Evolutionary conservation across 305 asterid genomes (phyloP), one percentile per base, ranked within the genome.

Genomic region (Rubia tinctorum): DNA sequence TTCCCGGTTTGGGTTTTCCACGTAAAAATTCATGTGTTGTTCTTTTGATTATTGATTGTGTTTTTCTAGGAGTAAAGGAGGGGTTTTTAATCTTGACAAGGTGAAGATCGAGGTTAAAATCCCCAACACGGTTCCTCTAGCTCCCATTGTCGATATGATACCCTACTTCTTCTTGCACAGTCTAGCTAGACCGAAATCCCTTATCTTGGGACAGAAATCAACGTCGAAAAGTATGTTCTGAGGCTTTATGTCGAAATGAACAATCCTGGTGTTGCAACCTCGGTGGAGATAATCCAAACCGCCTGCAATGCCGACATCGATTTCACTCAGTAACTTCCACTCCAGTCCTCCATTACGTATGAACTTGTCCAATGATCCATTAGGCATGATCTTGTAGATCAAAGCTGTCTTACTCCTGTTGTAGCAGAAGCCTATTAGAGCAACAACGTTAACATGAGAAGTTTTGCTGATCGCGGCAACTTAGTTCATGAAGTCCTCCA

Each of bases 201-300:
- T n/a, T n/a, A n/a, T n/a, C n/a, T 87, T 89, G 0, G 90, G 95
- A 70, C 85, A 74, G 68, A 85, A 87, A 15, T 87, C 86, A 51
- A 78, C 73, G 51, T 87, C 92, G 79, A 88, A 30, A 27, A 90
- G 92, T 73, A 88, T 88, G 76, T 85, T 90, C 3, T 88, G 89
- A 74, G 91, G 96, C 77, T 90, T 90, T 64, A 88, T 90, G 79
- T 90, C 94, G 14, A 88, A 90, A 69, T 90, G 96, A 59, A 88
- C 76, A 5, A 87, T 86, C 77, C 92, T 80, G 18, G 87, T 83
- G 77, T 83, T 88, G 79, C 90, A 87, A 6, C 91, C 92, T 77
- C 78, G 73, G 74, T 88, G 96, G 1, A 88, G 83, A 68, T 90
- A 90, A 12, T 84, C 92, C 66, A 90, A 76, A 25, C 94, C 96